phyloP scores from a whole-genome alignment of 371 early-diverging fungal species.

The Mucor circinelloides region DNA sequence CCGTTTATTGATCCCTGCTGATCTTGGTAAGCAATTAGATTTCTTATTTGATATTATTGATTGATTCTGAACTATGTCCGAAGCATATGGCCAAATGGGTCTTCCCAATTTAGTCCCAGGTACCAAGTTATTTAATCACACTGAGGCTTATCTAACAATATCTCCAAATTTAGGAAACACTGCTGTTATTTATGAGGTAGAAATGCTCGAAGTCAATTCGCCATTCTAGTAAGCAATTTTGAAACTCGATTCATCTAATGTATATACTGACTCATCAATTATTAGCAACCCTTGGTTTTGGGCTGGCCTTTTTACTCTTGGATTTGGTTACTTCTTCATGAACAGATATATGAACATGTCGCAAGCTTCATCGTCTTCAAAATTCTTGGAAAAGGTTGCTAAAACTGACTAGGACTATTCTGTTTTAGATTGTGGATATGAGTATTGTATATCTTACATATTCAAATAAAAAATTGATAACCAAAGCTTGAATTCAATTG shows the following conservation, averaged over 20 bases:
- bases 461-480: neutral
- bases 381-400: slow-evolving; percentile 23
- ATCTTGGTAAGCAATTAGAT: slow-evolving; percentile 31
- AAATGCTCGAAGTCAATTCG: slow-evolving; percentile 27
- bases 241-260: neutral
- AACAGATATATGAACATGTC: neutral
- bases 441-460: neutral
- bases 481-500: too few relatives aligned
- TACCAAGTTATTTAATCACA: slow-evolving; percentile 17
- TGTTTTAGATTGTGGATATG: neutral
- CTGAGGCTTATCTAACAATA: neutral
- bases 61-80: neutral
- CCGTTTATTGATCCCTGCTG: slow-evolving; percentile 63
- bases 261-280: neutral
- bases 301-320: slow-evolving; percentile 15
- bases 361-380: neutral
- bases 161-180: slow-evolving; percentile 26
- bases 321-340: neutral
- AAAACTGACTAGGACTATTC: neutral
- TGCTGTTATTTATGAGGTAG: slow-evolving; percentile 43
- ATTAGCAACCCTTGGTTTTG: slow-evolving; percentile 46
- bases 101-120: slow-evolving; percentile 39
- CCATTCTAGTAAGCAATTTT: slow-evolving; percentile 34
- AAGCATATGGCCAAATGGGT: slow-evolving; percentile 40
- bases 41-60: neutral